Base-by-base conservation (phyloP, 306 rosid species). In the Ormosia emarginata region DNA sequence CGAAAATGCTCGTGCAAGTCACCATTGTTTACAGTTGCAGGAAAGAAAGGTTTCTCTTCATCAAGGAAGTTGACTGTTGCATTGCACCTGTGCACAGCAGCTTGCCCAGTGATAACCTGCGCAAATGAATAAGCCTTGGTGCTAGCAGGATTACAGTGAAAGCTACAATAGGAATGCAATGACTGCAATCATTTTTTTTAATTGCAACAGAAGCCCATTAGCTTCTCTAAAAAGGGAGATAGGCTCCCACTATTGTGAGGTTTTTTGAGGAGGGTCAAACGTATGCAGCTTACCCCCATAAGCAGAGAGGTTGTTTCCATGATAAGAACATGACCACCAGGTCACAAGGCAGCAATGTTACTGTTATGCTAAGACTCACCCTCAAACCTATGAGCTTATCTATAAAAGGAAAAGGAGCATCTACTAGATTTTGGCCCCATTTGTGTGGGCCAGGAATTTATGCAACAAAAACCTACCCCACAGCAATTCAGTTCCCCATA, bases 21-120 rank as follows among this genome's bases (percentile, higher is more conserved):
- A 61, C 71, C 79, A 40, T 89, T 61, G 71, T 90, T 91, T 68
- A 91, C 9, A 0, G 92, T 86, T 7, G 91, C 89, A 32, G 94
- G 98, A 85, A 78, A 88, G 53, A 57, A 77, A 13, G 87, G 80
- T 6, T 33, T 76, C 71, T 32, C 83, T 8, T 78, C 79, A 6
- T 85, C 88, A 47, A 77, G 52, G 84, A 93, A 93, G 73, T 79
- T 41, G 17, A 93, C 90, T 0, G 86, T 90, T 30, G 92, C 94
- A 74, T 87, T 91, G 85, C 98, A 90, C 89, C 92, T 86, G 62
- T 91, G 97, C 50, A 93, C 98, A 2, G 90, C 67, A 67, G 97
- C 94, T 86, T 93, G 98, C 43, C 90, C 85, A 11, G 50, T 75
- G 73, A 92, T 88, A 75, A 92, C 94, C 97, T 94, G 83, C 77